Conservation (phyloP, 768 basidiomycete species). For the Suillus alpinus region DNA sequence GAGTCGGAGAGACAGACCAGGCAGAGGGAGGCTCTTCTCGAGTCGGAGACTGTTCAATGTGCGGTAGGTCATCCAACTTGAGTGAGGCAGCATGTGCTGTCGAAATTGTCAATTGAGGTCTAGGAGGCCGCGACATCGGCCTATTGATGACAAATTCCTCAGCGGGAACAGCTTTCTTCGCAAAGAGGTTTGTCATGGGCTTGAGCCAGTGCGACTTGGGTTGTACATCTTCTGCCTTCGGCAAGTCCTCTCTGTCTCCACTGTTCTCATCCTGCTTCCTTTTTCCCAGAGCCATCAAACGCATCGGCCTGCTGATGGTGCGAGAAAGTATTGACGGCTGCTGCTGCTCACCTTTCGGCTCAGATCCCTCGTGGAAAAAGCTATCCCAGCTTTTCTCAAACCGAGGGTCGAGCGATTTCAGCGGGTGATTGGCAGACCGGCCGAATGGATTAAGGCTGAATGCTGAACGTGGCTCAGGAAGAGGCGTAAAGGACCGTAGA, state of each 20-base stretch:
- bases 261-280: conserved; percentile 35
- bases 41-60: conserved; percentile 26
- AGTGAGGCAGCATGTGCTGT: conserved; percentile 37
- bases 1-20: conserved; percentile 32
- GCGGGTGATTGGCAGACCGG: conserved; percentile 29
- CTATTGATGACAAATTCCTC: conserved; percentile 21
- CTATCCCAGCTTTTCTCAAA: conserved; percentile 45
- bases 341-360: conserved; percentile 7
- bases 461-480: conserved; percentile 37
- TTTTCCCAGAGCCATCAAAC: conserved; percentile 44
- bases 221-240: conserved; percentile 18
- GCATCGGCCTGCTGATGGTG: conserved; percentile 34
- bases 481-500: conserved; percentile 49
- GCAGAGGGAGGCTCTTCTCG: conserved; percentile 25
- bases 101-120: conserved; percentile 42
- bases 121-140: conserved; percentile 15
- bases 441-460: conserved; percentile 35
- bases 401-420: conserved; percentile 25
- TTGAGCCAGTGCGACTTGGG: conserved; percentile 34
- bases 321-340: conserved; percentile 24
- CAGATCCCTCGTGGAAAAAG: conserved; percentile 35
- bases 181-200: conserved; percentile 30
- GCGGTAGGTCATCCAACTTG: conserved; percentile 24
- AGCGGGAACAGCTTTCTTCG: conserved; percentile 17
- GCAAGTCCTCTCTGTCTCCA: conserved; percentile 22